Conservation (phyloP, 179 eudicot species). For the Nepenthes alata region DNA sequence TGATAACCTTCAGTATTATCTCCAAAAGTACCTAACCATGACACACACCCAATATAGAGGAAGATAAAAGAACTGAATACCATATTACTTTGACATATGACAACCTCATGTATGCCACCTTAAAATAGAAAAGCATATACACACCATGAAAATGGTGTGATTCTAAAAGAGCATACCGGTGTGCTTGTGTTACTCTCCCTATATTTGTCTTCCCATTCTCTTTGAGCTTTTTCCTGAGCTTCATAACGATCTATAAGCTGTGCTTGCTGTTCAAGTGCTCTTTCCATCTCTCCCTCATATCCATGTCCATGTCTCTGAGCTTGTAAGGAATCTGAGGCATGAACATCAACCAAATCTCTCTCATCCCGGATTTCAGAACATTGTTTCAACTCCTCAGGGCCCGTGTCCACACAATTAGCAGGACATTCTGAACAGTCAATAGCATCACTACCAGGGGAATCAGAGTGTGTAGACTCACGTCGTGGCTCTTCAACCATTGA, state of each 20-base stretch:
- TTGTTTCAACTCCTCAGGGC: constrained; percentile 10
- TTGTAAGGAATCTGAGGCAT: constrained; percentile 12
- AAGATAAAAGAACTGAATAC: too few relatives aligned
- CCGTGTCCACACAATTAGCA: constrained; percentile 17
- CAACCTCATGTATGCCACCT: too few relatives aligned
- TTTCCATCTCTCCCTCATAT: constrained; percentile 45
- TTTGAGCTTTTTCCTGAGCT: constrained; percentile 80
- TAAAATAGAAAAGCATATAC: too few relatives aligned
- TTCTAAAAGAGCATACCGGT: constrained; percentile 30
- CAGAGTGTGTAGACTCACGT: constrained; percentile 17
- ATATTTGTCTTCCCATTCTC: constrained; percentile 85
- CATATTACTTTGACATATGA: too few relatives aligned
- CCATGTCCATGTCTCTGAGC: constrained; percentile 12
- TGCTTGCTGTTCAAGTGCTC: constrained; percentile 62
- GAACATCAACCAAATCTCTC: constrained; percentile 8
- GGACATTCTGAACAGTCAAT: constrained; percentile 15
- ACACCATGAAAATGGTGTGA: too few relatives aligned
- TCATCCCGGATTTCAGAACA: constrained; percentile 14
- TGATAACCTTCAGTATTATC: too few relatives aligned
- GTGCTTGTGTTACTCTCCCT: constrained; percentile 42
- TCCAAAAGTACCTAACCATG: too few relatives aligned
- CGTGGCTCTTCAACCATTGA: constrained; percentile 32
- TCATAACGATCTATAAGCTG: constrained; percentile 54
- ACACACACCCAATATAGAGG: too few relatives aligned
- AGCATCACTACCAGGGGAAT: constrained; percentile 14